Conservation (phyloP, 75 land plant genomes). For the Larix kaempferi region DNA sequence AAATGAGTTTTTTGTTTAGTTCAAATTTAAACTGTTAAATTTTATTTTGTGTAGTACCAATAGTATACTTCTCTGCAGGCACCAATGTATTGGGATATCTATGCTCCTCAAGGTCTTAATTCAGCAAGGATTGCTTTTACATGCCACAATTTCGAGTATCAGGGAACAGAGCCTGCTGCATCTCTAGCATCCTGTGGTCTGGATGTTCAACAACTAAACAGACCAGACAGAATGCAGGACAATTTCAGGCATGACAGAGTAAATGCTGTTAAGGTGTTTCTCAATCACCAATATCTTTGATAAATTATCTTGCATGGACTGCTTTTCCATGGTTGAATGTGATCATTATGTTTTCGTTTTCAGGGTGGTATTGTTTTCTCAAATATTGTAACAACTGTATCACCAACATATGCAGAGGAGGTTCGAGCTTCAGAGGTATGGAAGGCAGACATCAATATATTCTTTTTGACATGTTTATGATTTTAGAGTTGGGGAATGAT, state of each 20-base stretch:
- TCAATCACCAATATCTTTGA: neutral
- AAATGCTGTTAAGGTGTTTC: slow-evolving; percentile 76
- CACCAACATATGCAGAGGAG: slow-evolving; percentile 96
- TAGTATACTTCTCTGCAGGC: slow-evolving; percentile 44
- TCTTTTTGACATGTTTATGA: neutral
- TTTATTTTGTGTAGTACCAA: neutral
- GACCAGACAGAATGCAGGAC: slow-evolving; percentile 97
- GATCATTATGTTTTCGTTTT: neutral
- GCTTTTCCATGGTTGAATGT: slow-evolving; percentile 1
- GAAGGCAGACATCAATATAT: neutral
- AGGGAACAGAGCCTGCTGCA: slow-evolving; percentile 72
- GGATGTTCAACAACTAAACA: slow-evolving; percentile 62
- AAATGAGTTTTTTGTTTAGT: neutral
- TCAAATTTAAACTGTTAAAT: neutral
- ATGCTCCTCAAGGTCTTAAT: slow-evolving; percentile 78
- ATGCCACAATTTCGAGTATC: slow-evolving; percentile 98
- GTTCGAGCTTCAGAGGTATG: slow-evolving; percentile 81
- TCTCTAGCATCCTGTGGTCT: slow-evolving; percentile 86
- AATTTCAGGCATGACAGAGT: slow-evolving; percentile 65
- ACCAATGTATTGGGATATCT: slow-evolving; percentile 94
- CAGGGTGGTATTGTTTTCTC: slow-evolving; percentile 97
- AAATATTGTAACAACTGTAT: slow-evolving; percentile 94
- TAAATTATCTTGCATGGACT: neutral
- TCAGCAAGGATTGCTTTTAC: slow-evolving; percentile 96
- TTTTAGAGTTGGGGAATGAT: neutral